phyloP scores from a whole-genome alignment of 805 yeast species.

The Kodamaea kaohsiungensis region DNA sequence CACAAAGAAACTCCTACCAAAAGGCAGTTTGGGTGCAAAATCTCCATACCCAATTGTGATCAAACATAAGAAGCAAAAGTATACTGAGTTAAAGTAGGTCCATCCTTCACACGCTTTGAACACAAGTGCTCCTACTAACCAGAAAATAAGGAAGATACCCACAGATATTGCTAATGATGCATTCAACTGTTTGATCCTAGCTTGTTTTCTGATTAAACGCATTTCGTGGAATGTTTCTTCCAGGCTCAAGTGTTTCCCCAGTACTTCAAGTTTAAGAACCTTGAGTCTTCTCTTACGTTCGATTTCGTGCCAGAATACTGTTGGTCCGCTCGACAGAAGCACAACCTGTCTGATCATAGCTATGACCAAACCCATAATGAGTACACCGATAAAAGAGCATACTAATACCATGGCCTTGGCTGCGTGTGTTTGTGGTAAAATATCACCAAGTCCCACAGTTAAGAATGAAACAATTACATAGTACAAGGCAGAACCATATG shows the following conservation, averaged over 20 bases:
- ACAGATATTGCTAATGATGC: constrained; percentile 42
- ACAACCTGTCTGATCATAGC: constrained; percentile 69
- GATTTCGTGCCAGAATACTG: constrained; percentile 63
- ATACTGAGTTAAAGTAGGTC: constrained; percentile 70
- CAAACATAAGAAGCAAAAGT: constrained; percentile 74
- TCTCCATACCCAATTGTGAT: constrained; percentile 88
- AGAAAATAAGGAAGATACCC: constrained; percentile 52
- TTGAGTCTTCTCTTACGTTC: constrained; percentile 49
- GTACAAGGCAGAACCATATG: constrained; percentile 68
- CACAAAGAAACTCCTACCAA: constrained; percentile 73
- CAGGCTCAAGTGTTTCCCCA: constrained; percentile 19
- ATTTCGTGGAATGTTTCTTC: constrained; percentile 57
- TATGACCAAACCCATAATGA: constrained; percentile 72
- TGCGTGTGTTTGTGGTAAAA: constrained; percentile 53
- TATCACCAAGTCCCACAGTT: constrained; percentile 83
- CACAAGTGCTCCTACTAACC: constrained; percentile 73
- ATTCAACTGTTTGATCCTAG: constrained; percentile 39
- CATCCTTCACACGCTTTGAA: constrained; percentile 65
- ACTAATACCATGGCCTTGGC: constrained; percentile 60
- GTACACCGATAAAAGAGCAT: constrained; percentile 69
- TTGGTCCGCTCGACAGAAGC: constrained; percentile 58
- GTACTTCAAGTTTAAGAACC: constrained; percentile 21
- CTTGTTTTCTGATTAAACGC: constrained; percentile 48
- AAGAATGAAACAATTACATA: constrained; percentile 71
- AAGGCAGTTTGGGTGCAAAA: constrained; percentile 57